These are phyloP conservation scores for Acacia melanoxylon DNA, from an alignment of 306 rosid species.

Conservation along the genomic window DNA sequence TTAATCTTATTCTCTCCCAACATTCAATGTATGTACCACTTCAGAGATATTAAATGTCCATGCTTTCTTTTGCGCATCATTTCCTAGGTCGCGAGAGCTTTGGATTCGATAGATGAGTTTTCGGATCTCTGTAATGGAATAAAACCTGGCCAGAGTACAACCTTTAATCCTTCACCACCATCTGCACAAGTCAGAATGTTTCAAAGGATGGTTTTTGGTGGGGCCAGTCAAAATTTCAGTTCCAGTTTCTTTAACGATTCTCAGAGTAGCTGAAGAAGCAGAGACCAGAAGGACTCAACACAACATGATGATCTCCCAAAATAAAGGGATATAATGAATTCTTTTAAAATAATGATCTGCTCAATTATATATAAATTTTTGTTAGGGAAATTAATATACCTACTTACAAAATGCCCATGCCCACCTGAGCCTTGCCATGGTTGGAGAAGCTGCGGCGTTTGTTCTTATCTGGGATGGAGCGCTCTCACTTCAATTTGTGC, in stretches of 20 bases:
- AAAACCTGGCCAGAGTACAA: slow-evolving; percentile 90
- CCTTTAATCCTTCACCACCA: slow-evolving; percentile 61
- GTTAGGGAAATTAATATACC: background rate
- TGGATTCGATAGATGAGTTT: slow-evolving; percentile 70
- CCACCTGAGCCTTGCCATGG: slow-evolving; percentile 7
- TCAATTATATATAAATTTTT: background rate
- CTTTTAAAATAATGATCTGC: background rate
- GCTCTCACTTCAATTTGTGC: background rate
- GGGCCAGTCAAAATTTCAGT: slow-evolving; percentile 75
- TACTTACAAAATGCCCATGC: background rate
- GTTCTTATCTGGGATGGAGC: background rate
- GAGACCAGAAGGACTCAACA: slow-evolving; percentile 41
- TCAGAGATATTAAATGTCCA: background rate
- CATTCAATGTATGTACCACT: background rate
- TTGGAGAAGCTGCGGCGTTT: slow-evolving; percentile 9
- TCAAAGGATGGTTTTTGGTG: slow-evolving; percentile 86
- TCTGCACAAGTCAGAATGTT: slow-evolving; percentile 87
- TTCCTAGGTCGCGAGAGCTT: slow-evolving; percentile 86
- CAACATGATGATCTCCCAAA: slow-evolving; percentile 38
- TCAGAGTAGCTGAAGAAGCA: slow-evolving; percentile 74
- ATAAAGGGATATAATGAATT: background rate
- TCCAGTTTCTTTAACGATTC: slow-evolving; percentile 54
- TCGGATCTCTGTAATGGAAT: slow-evolving; percentile 81
- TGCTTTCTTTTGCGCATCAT: background rate
- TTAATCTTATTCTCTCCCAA: slow-evolving; percentile 33